Base-by-base conservation (phyloP, 805 yeast genomes). In the Candida cerambycidarum region DNA sequence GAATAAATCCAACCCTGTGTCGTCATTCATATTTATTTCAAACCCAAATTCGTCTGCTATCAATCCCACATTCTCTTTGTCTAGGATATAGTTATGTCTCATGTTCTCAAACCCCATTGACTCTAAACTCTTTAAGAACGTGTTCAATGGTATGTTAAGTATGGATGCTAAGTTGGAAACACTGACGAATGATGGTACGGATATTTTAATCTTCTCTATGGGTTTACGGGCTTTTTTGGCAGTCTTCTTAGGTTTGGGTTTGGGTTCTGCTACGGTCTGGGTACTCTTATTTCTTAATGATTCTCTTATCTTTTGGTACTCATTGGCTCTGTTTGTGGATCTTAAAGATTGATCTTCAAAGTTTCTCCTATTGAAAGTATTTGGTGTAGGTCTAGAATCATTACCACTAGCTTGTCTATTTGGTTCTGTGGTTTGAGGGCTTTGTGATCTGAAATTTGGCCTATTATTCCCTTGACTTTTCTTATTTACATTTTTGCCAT, bases 11-110 rank as follows among this genome's bases (percentile, higher is more conserved):
- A 83, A 63, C 2, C 85, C 82, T 4, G 73, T 67, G n/a, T 72
- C 74, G 38, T 80, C 85, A 44, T 76, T 80, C 57, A 65, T 58
- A 38, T 55, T 45, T 30, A 77, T 82, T 24, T 81, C 85, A 54
- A 78, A 86, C 8, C 93, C 93, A 53, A 79, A 86, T 56, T 93
- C 98, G 57, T 87, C 95, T 0, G 97, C 92, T 51, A 93, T 82
- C 43, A 93, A 67, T 15, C 83, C 76, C 0, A 96, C 93, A 27
- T 88, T 88, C 55, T 90, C 98, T 45, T 75, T 80, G 50, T 93
- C 96, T 21, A 93, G 63, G 51, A 93, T 86, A 61, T 80, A 85
- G 56, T 87, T 86, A 52, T 84, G 83, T 28, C 89, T 77, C 62
- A 75, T 68, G 38, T 71, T 72, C 44, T 83, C 84, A 58, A 85